These are phyloP conservation scores for Didymella pinodella DNA, from an alignment of 2,329 filamentous ascomycete genomes.

Conservation along the genomic window DNA sequence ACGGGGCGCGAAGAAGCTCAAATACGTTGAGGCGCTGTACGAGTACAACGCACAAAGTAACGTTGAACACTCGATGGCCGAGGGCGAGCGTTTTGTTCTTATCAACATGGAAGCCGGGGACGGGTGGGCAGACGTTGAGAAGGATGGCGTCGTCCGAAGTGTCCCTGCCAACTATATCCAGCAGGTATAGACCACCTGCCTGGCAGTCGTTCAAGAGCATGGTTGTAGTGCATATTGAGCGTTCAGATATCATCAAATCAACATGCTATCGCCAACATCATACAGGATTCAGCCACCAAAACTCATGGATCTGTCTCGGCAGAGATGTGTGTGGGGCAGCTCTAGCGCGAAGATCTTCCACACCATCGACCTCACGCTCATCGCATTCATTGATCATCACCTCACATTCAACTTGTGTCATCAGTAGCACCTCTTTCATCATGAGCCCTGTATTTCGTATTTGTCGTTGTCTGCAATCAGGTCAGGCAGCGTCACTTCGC, in stretches of 20 bases:
- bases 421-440: not conserved
- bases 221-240: constrained; percentile 16
- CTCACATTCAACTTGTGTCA: not conserved
- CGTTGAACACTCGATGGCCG: constrained; percentile 85
- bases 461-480: not conserved
- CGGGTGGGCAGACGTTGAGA: constrained; percentile 97
- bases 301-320: not conserved
- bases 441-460: not conserved
- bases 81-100: constrained; percentile 91
- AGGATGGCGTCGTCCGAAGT: constrained; percentile 82
- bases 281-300: not conserved
- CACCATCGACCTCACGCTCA: not conserved
- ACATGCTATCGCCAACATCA: not conserved
- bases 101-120: constrained; percentile 88
- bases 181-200: constrained; percentile 61
- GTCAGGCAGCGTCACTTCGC: not conserved
- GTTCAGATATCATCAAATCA: constrained; percentile 8
- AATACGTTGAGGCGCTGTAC: constrained; percentile 92
- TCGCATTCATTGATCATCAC: not conserved
- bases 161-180: constrained; percentile 95
- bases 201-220: constrained; percentile 25
- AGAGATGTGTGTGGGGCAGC: constrained; percentile 2
- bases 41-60: constrained; percentile 88
- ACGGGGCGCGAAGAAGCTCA: constrained; percentile 90
- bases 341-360: constrained; percentile 2